Evolutionary conservation across 2,329 filamentous ascomycete genomes (phyloP).

Genomic region (Nannizziopsis barbatae): DNA sequence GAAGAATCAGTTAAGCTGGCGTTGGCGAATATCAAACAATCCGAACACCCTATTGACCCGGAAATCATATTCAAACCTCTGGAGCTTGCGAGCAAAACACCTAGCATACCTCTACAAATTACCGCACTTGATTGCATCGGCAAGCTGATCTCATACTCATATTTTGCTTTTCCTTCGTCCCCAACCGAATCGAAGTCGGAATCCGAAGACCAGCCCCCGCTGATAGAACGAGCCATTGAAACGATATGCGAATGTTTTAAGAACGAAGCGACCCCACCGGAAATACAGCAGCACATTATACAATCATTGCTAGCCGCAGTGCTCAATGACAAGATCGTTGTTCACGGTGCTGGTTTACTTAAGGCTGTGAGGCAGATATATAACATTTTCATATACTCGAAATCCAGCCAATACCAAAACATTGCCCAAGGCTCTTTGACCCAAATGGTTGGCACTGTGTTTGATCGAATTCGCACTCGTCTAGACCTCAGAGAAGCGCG

Average conservation of each 20-base stretch:
- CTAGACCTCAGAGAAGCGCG: slow-evolving; percentile 79
- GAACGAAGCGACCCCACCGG: slow-evolving; percentile 80
- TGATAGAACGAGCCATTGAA: slow-evolving; percentile 96
- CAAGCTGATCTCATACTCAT: slow-evolving; percentile 97
- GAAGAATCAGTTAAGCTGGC: slow-evolving; percentile 72
- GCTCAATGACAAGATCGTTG: slow-evolving; percentile 95
- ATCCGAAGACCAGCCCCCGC: slow-evolving; percentile 42
- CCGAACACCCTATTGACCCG: slow-evolving; percentile 73
- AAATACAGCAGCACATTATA: slow-evolving; percentile 94
- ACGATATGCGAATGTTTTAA: slow-evolving; percentile 99
- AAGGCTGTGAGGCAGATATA: slow-evolving; percentile 97
- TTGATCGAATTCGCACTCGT: slow-evolving; percentile 80
- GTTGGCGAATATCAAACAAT: slow-evolving; percentile 72
- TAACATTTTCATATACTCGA: slow-evolving; percentile 94
- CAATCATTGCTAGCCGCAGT: slow-evolving; percentile 93
- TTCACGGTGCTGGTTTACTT: slow-evolving; percentile 86
- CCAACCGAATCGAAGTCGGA: slow-evolving; percentile 28
- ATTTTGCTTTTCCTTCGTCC: slow-evolving; percentile 65
- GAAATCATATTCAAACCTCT: slow-evolving; percentile 86
- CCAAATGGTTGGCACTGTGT: slow-evolving; percentile 97
- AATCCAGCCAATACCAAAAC: slow-evolving; percentile 88
- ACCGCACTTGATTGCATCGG: slow-evolving; percentile 94
- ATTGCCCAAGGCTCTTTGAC: slow-evolving; percentile 93
- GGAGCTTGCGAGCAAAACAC: slow-evolving; percentile 76
- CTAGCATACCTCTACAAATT: slow-evolving; percentile 74